Evolutionary conservation across 2,329 filamentous ascomycete genomes (phyloP).

Genomic region (Pseudofabraea citricarpa): DNA sequence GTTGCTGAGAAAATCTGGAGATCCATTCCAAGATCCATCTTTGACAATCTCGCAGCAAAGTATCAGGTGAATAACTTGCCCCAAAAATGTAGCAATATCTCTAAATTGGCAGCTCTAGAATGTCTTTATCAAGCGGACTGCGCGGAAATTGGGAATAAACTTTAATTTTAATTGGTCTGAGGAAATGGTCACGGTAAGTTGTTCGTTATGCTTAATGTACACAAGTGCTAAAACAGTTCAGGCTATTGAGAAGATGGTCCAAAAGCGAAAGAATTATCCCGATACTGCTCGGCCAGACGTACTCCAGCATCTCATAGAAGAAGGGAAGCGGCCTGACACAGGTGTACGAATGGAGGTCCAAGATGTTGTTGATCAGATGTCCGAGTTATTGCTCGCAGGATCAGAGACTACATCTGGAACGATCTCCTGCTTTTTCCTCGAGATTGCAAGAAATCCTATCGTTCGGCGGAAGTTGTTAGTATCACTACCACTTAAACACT

Average conservation of each 20-base stretch:
- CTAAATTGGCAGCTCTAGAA: no score
- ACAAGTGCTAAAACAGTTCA: background rate
- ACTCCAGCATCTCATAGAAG: constrained; percentile 15
- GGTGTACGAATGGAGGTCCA: constrained; percentile 6
- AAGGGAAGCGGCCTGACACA: constrained; percentile 14
- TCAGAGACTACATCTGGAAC: constrained; percentile 25
- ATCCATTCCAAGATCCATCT: constrained; percentile 15
- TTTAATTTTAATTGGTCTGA: constrained; percentile 17
- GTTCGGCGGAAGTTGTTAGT: constrained; percentile 13
- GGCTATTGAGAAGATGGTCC: constrained; percentile 8
- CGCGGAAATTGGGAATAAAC: constrained; percentile 12
- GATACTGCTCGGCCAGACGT: constrained; percentile 8
- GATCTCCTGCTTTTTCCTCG: constrained; percentile 22
- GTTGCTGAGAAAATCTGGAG: constrained; percentile 15
- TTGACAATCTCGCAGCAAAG: constrained; percentile 13
- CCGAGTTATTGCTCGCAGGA: constrained; percentile 22
- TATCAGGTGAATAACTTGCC: background rate
- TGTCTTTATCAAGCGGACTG: constrained; percentile 15
- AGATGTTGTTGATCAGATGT: constrained; percentile 6
- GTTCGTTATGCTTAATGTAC: background rate
- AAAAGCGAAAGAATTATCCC: constrained; percentile 3
- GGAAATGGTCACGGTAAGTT: constrained; percentile 11
- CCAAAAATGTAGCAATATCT: no score
- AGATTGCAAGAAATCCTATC: constrained; percentile 19
- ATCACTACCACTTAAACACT: background rate